A percentile compares a stretch with the other conserved stretches of the same genome.
Evolutionary conservation across 1,284 basidiomycete species (phyloP).

Genomic region (Cutaneotrichosporon cyanovorans): DNA sequence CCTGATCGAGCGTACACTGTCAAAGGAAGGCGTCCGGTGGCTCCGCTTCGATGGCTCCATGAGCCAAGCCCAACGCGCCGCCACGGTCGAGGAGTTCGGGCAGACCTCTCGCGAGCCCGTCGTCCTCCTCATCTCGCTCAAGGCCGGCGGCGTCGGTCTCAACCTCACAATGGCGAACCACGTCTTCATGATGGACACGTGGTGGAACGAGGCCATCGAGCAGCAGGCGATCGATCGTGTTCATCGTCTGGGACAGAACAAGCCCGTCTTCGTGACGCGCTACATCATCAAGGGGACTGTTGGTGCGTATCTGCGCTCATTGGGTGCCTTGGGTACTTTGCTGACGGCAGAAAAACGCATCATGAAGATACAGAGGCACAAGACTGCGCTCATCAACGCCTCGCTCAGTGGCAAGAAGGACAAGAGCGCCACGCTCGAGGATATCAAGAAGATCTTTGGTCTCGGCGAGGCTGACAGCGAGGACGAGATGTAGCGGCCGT

Average conservation of each 20-base stretch:
- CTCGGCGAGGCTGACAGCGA: constrained; percentile 41
- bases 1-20: constrained; percentile 67
- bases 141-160: constrained; percentile 88
- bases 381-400: constrained; percentile 45
- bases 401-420: constrained; percentile 40
- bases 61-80: constrained; percentile 73
- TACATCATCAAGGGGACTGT: constrained; percentile 61
- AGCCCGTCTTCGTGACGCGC: constrained; percentile 75
- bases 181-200: constrained; percentile 95
- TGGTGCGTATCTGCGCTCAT: constrained; percentile 52
- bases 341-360: constrained; percentile 65
- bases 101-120: constrained; percentile 59
- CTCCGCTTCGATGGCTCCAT: constrained; percentile 90
- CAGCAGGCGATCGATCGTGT: constrained; percentile 70
- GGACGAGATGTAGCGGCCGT: constrained; percentile 28
- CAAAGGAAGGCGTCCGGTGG: constrained; percentile 64
- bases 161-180: constrained; percentile 54
- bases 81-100: constrained; percentile 68
- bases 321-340: neutral
- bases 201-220: constrained; percentile 88
- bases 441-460: constrained; percentile 46
- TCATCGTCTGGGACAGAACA: constrained; percentile 38
- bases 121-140: constrained; percentile 79
- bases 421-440: constrained; percentile 35
- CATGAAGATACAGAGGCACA: constrained; percentile 61